A percentile compares a stretch with the other conserved stretches of the same genome.
phyloP scores from a whole-genome alignment of 2,329 filamentous ascomycete species.

The Myotisia sp. region DNA sequence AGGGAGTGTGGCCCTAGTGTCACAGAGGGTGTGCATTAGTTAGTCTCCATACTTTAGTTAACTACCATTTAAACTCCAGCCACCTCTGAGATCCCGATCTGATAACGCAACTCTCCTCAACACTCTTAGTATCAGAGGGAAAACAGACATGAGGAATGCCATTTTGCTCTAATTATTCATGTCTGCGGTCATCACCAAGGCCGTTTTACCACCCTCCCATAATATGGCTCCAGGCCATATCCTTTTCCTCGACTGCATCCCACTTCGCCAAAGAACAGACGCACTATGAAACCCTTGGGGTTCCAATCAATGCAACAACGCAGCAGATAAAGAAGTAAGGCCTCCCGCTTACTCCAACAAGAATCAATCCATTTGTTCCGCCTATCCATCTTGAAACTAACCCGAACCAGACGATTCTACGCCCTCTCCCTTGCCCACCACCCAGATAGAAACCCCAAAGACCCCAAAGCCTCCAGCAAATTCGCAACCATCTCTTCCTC shows the following conservation, averaged over 20 bases:
- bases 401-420: constrained; percentile 53
- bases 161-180: constrained; percentile 26
- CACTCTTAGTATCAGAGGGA: background rate
- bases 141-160: constrained; percentile 39
- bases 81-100: no score
- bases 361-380: constrained; percentile 3
- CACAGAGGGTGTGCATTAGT: no score
- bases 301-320: constrained; percentile 54
- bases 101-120: no score
- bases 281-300: constrained; percentile 69
- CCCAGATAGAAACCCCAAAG: constrained; percentile 72
- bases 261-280: constrained; percentile 30
- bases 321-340: constrained; percentile 70
- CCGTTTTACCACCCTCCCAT: constrained; percentile 4
- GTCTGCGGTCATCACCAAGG: constrained; percentile 10
- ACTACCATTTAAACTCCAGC: no score
- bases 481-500: constrained; percentile 78
- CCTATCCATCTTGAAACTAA: background rate
- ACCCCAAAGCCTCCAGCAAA: constrained; percentile 56
- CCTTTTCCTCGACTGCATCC: constrained; percentile 34
- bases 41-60: no score
- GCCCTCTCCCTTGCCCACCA: constrained; percentile 80
- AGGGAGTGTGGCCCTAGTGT: no score
- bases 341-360: background rate
- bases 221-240: constrained; percentile 10